A percentile compares a stretch with the other conserved stretches of the same genome.
Evolutionary conservation across 495 filamentous ascomycete genomes (phyloP).

Genomic region (Hypoxylon lienhwacheense): DNA sequence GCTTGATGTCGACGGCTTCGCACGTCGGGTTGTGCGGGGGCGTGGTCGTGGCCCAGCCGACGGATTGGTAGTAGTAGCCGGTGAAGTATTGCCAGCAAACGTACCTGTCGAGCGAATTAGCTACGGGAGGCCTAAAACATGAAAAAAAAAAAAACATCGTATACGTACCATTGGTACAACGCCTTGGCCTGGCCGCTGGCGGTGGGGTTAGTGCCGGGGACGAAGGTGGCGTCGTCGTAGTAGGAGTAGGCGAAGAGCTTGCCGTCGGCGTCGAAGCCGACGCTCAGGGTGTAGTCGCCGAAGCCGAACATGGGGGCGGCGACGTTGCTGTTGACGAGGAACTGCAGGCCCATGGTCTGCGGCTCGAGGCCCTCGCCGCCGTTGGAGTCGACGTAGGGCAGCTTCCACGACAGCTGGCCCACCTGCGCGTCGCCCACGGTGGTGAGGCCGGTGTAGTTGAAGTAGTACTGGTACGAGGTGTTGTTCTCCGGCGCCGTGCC

Average conservation of each 20-base stretch:
- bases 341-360: conserved; percentile 45
- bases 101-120: neutral
- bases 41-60: conserved; percentile 52
- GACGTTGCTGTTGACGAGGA: conserved; percentile 53
- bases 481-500: conserved; percentile 12
- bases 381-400: conserved; percentile 32
- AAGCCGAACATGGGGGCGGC: conserved; percentile 50
- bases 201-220: conserved; percentile 17
- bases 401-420: conserved; percentile 49
- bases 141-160: neutral
- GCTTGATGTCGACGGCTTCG: conserved; percentile 48
- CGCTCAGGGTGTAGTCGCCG: neutral
- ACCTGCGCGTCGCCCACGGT: conserved; percentile 26
- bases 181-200: conserved; percentile 9
- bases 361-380: conserved; percentile 40
- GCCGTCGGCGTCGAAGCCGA: conserved; percentile 51
- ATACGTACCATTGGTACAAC: conserved; percentile 50
- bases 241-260: conserved; percentile 49
- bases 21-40: conserved; percentile 61
- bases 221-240: conserved; percentile 47
- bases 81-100: conserved; percentile 54
- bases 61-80: conserved; percentile 54
- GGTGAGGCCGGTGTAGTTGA: conserved; percentile 46
- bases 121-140: too few relatives aligned
- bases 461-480: conserved; percentile 35